Percentiles rank a stretch among this genome's conserved stretches.
phyloP scores from a whole-genome alignment of 2,329 filamentous ascomycete species.

The Ophiostoma quercus region DNA sequence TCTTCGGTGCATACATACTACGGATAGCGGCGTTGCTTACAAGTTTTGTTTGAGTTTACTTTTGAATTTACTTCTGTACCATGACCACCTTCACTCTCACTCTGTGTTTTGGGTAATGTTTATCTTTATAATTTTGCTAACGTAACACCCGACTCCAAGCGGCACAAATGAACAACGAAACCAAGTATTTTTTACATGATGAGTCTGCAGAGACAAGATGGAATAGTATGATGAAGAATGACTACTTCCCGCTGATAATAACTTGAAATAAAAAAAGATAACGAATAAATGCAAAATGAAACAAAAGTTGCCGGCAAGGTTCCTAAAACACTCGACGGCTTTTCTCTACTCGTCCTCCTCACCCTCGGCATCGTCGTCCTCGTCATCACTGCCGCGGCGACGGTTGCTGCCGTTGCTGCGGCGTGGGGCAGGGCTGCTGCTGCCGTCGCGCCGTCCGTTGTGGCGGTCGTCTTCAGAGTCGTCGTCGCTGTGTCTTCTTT shows the following conservation, averaged over 20 bases:
- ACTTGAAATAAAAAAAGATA: background rate
- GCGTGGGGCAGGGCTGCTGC: constrained; percentile 23
- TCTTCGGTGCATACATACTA: background rate
- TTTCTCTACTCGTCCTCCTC: constrained; percentile 40
- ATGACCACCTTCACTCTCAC: background rate
- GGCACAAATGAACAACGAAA: background rate
- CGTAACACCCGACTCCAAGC: background rate
- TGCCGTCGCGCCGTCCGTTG: constrained; percentile 25
- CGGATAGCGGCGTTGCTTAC: background rate
- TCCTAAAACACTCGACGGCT: background rate
- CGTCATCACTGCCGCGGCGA: constrained; percentile 16
- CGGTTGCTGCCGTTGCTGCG: constrained; percentile 24
- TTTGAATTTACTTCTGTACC: background rate
- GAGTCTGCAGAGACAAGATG: background rate
- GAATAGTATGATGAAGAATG: background rate
- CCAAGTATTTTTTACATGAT: background rate
- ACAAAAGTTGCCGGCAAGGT: background rate
- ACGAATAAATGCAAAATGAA: background rate
- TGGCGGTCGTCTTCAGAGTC: constrained; percentile 1
- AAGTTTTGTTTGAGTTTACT: background rate
- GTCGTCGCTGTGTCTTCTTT: constrained; percentile 18
- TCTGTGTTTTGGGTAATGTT: background rate
- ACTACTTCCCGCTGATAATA: background rate
- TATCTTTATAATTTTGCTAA: background rate
- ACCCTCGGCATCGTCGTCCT: constrained; percentile 41